Base-by-base conservation (phyloP, 495 filamentous ascomycete genomes). In the Penicillium flavigenum region DNA sequence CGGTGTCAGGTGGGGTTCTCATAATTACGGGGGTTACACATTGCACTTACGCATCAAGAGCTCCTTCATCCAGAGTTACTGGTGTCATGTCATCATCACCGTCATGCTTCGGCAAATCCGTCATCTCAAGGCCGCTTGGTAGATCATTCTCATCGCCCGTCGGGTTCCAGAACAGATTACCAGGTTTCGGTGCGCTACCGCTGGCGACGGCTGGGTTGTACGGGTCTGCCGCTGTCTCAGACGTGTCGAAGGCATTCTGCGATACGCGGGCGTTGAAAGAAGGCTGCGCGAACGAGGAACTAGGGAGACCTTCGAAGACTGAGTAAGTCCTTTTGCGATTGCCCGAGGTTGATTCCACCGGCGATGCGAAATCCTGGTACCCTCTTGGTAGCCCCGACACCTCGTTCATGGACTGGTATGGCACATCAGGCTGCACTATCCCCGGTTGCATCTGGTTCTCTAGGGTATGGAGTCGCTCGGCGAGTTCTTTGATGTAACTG, bases 401-500 rank as follows among this genome's bases (percentile, higher is more conserved):
- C 32, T 79, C 78, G 56, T 75, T 80, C 74, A 78, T 78, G 26
- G 66, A 57, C 51, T 75, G 76, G 55, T 77, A 80, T 9, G 69
- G 74, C 52, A 77, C 77, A 29, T 79, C 75, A 24, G 78, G 62
- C 47, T 79, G 78, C 19, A 73, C 71, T 51, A 81, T 77, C 8
- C 73, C 63, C 14, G 69, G 77, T 51, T 76, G 79, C 76, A 79
- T 80, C 60, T 85, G 82, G 43, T 81, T 87, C 61, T 98, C 93
- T 22, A 98, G 86, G 2, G 82, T 86, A 58, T 93, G 85, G 48
- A 98, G 81, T 29, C 93, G 81, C 61, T 96, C 92, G 32, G 92
- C 91, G 2, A 98, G 81, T 67, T 98, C 93, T 68, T 97, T 97
- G 68, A 98, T 98, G 64, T 98, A 98, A 0, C 89, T 93, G 64